A percentile compares a stretch with the other conserved stretches of the same genome.
Evolutionary conservation across 2,329 filamentous ascomycete genomes (phyloP).

Genomic region (Thyridium curvatum): DNA sequence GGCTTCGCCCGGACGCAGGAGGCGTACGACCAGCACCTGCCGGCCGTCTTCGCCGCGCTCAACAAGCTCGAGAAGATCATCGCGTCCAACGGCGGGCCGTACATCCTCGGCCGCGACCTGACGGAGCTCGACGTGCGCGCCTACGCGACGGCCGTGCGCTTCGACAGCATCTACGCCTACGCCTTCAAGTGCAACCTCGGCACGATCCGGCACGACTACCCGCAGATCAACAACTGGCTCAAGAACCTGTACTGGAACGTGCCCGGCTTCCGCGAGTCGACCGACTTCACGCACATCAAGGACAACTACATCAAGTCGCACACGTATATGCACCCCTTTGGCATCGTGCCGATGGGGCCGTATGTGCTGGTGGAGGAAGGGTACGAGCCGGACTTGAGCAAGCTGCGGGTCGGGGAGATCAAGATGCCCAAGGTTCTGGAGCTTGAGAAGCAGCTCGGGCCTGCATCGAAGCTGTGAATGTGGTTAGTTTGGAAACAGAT

Average conservation of each 20-base stretch:
- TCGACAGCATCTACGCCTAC: slow-evolving; percentile 57
- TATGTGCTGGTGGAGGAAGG: slow-evolving; percentile 50
- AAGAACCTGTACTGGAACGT: slow-evolving; percentile 53
- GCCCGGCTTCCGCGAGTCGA: slow-evolving; percentile 48
- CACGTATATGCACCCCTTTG: slow-evolving; percentile 50
- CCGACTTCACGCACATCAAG: slow-evolving; percentile 62
- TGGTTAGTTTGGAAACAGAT: too few species aligned
- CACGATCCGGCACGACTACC: slow-evolving; percentile 53
- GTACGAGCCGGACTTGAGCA: slow-evolving; percentile 40
- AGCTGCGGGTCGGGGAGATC: slow-evolving; percentile 39
- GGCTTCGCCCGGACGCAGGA: slow-evolving; percentile 52
- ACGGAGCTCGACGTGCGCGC: slow-evolving; percentile 55
- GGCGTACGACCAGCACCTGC: slow-evolving; percentile 46
- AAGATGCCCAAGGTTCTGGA: slow-evolving; percentile 31
- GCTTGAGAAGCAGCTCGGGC: slow-evolving; percentile 16
- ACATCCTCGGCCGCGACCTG: slow-evolving; percentile 44
- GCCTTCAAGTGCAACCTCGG: slow-evolving; percentile 63
- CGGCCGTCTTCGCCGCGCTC: slow-evolving; percentile 50
- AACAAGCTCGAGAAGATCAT: slow-evolving; percentile 49
- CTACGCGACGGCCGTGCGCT: slow-evolving; percentile 52
- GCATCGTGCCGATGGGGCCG: slow-evolving; percentile 57
- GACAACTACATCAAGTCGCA: slow-evolving; percentile 58
- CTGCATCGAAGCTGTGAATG: background rate
- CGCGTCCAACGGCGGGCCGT: slow-evolving; percentile 34
- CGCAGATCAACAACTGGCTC: slow-evolving; percentile 54